phyloP scores from a whole-genome alignment of 2,329 filamentous ascomycete genomes.

The Podosphaera leucotricha region DNA sequence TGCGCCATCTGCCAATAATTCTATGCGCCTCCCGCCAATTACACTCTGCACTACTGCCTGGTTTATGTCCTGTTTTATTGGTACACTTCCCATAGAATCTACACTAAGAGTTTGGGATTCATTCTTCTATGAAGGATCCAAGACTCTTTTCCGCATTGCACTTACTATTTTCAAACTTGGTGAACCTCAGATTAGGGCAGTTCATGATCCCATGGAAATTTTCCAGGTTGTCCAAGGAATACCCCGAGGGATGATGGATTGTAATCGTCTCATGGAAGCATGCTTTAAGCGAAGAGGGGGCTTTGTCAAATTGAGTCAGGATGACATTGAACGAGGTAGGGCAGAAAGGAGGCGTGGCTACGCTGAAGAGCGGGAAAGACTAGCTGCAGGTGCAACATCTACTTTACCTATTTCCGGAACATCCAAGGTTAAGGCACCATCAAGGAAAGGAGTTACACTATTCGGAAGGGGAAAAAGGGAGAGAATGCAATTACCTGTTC shows the following conservation, averaged over 20 bases:
- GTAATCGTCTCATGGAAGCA: constrained; percentile 58
- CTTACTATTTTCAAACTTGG: constrained; percentile 78
- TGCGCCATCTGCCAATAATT: constrained; percentile 9
- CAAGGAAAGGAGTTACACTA: background rate
- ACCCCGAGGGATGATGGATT: constrained; percentile 59
- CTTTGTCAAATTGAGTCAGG: constrained; percentile 61
- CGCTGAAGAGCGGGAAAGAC: constrained; percentile 14
- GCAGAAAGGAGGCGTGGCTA: constrained; percentile 35
- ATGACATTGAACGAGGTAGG: constrained; percentile 54
- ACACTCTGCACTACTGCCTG: constrained; percentile 83
- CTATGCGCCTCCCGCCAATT: constrained; percentile 53
- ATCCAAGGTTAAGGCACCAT: background rate
- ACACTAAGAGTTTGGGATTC: constrained; percentile 86
- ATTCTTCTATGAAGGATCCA: constrained; percentile 87
- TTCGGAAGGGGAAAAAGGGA: background rate
- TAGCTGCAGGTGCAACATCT: background rate
- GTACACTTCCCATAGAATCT: constrained; percentile 74
- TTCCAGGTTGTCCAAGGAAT: constrained; percentile 84
- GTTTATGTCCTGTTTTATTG: constrained; percentile 96
- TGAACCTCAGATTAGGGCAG: constrained; percentile 54
- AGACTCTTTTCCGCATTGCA: constrained; percentile 79
- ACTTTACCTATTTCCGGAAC: background rate
- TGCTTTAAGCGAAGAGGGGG: constrained; percentile 54
- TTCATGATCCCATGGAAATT: constrained; percentile 79
- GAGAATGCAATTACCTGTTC: background rate